Evolutionary conservation across 1,139 yeast genomes (phyloP).

Genomic region (Scheffersomyces cryptocercus): DNA sequence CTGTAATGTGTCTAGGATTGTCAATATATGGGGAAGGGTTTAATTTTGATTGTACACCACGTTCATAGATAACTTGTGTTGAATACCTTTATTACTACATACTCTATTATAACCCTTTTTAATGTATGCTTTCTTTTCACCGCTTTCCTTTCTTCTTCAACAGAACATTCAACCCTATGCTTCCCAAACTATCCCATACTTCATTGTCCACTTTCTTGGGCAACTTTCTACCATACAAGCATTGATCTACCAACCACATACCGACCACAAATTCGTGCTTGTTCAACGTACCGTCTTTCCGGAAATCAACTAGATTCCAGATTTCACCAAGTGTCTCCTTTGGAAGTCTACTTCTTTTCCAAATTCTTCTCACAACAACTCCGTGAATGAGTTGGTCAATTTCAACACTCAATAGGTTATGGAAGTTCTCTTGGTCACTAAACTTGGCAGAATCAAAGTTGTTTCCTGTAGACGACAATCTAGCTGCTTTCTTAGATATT

Average conservation of each 20-base stretch:
- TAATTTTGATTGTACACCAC: no score
- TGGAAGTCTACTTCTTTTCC: slow-evolving; percentile 77
- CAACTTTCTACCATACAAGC: slow-evolving; percentile 88
- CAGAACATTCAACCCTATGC: slow-evolving; percentile 44
- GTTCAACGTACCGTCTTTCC: slow-evolving; percentile 76
- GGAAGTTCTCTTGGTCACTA: slow-evolving; percentile 29
- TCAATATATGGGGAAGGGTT: no score
- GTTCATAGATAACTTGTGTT: no score
- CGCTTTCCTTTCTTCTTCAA: slow-evolving; percentile 35
- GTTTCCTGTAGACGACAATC: slow-evolving; percentile 27
- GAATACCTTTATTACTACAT: no score
- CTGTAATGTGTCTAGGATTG: no score
- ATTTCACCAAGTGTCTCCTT: slow-evolving; percentile 62
- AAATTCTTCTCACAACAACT: slow-evolving; percentile 70
- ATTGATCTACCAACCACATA: slow-evolving; percentile 95
- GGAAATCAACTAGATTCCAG: slow-evolving; percentile 78
- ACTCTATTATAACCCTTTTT: no score
- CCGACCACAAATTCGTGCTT: slow-evolving; percentile 86
- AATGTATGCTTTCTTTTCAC: slow-evolving; percentile 5
- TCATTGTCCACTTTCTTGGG: slow-evolving; percentile 61
- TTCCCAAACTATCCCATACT: slow-evolving; percentile 69
- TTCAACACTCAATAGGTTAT: slow-evolving; percentile 32
- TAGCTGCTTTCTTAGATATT: slow-evolving; percentile 31
- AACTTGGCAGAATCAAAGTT: slow-evolving; percentile 11
- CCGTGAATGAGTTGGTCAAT: slow-evolving; percentile 54